Evolutionary conservation across 148 eudicot species (phyloP), one percentile per base, ranked within the genome.

Genomic region (Drosera capensis): DNA sequence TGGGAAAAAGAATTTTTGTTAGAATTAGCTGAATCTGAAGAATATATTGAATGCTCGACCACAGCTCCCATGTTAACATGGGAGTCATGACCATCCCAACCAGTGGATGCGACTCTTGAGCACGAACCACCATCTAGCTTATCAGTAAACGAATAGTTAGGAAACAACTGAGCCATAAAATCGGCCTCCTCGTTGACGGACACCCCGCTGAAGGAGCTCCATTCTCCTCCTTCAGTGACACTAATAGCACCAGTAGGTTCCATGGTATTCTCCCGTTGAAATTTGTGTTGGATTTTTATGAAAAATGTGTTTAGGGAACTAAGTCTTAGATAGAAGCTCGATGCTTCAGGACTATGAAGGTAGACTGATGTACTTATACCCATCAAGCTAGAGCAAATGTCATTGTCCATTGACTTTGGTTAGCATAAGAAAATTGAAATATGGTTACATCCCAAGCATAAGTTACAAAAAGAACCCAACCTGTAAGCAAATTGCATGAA

Each of bases 141-240:
- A 36, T 58, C 52, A 22, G 57, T 58, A 5, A 65, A 46, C 0
- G 69, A 64, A 26, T 51, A 52, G 51, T 57, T 68, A 24, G 66
- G 62, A 20, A 80, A 73, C 60, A 72, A 61, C 26, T 69, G 78
- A 8, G 85, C 77, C 70, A 77, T 68, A 46, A 84, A 71, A 22
- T 76, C 75, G 22, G 77, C 71, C 52, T 79, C 94, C 3, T 74
- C 85, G 16, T 52, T 66, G 7, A 65, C 66, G 9, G 56, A 74
- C 48, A 68, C 71, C 38, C 71, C 72, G 56, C 42, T 57, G 14
- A 73, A 61, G 9, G 63, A 52, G 49, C 52, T 55, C 94, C 94
- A 79, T 36, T 73, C 83, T 60, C 57, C 73, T 31, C 65, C 65
- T 9, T 71, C 86, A 20, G 58, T 58, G 11, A 63, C 49, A 20